Conservation (phyloP, 495 filamentous ascomycete species). For the Paragyromitra xinjiangensis region DNA sequence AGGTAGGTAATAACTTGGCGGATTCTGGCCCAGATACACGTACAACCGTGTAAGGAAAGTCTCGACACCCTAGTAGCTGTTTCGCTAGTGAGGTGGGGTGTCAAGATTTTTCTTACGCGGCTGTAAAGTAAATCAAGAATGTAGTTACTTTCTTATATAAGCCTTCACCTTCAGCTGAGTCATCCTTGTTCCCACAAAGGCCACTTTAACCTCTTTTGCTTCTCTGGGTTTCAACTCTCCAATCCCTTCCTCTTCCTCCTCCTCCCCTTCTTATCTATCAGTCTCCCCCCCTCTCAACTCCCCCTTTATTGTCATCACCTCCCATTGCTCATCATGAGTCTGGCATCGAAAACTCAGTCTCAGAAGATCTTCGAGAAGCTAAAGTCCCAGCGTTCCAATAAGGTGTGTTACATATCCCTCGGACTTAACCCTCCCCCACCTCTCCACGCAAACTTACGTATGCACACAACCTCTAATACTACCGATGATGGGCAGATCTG, state of each 20-base stretch:
- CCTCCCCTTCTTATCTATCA: not conserved
- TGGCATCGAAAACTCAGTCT: constrained; percentile 91
- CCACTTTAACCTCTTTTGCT: constrained; percentile 26
- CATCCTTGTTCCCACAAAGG: constrained; percentile 18
- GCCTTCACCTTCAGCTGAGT: constrained; percentile 2
- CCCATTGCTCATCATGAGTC: constrained; percentile 68
- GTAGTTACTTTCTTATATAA: not conserved
- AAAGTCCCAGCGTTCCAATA: constrained; percentile 91
- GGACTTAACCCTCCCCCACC: constrained; percentile 22
- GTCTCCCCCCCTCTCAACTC: not conserved
- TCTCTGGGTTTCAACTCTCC: not conserved
- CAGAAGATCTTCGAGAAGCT: constrained; percentile 98
- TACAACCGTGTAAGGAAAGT: too few relatives aligned
- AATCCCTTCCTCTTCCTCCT: not conserved
- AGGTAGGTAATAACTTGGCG: too few relatives aligned
- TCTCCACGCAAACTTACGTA: constrained; percentile 9
- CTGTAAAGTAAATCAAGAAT: too few relatives aligned
- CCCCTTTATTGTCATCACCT: not conserved
- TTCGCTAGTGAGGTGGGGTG: too few relatives aligned
- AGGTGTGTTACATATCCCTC: constrained; percentile 66
- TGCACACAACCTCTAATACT: constrained; percentile 14
- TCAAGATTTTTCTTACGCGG: too few relatives aligned
- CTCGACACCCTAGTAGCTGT: too few relatives aligned
- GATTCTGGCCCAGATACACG: too few relatives aligned
- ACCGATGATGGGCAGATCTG: constrained; percentile 71